Conservation (phyloP, 768 basidiomycete species). For the Amanita molliuscula region DNA sequence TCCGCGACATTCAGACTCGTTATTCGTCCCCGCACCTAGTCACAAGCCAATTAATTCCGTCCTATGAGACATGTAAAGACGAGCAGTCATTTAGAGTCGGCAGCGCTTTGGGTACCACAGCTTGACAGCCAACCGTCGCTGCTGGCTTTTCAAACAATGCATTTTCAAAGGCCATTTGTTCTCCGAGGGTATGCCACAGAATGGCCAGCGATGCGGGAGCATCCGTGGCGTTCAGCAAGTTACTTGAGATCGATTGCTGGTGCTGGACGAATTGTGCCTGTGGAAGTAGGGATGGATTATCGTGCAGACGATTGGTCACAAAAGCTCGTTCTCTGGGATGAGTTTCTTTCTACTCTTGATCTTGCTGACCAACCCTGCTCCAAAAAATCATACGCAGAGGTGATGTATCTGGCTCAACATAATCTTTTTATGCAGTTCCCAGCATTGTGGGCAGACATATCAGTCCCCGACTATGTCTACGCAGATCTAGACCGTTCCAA, state of each 20-base stretch:
- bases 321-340: constrained; percentile 64
- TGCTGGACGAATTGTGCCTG: constrained; percentile 76
- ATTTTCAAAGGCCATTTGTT: constrained; percentile 57
- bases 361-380: constrained; percentile 18
- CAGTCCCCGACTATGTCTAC: constrained; percentile 86
- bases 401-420: constrained; percentile 87
- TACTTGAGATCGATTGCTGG: constrained; percentile 72
- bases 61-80: background rate
- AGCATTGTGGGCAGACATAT: constrained; percentile 58
- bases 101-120: background rate
- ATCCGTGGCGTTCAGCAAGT: constrained; percentile 55
- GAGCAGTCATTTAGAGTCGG: background rate
- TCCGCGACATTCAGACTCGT: constrained; percentile 45
- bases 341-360: constrained; percentile 47
- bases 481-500: constrained; percentile 38
- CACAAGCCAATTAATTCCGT: background rate
- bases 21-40: constrained; percentile 11
- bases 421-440: constrained; percentile 82
- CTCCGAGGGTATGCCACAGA: constrained; percentile 46
- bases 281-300: constrained; percentile 85
- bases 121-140: constrained; percentile 7
- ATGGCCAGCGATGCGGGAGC: constrained; percentile 73
- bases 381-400: constrained; percentile 12
- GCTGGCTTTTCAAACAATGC: constrained; percentile 32
- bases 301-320: constrained; percentile 76